These are phyloP conservation scores for Mortierella sp. DNA, from an alignment of 371 early-diverging fungal genomes.

Conservation along the genomic window DNA sequence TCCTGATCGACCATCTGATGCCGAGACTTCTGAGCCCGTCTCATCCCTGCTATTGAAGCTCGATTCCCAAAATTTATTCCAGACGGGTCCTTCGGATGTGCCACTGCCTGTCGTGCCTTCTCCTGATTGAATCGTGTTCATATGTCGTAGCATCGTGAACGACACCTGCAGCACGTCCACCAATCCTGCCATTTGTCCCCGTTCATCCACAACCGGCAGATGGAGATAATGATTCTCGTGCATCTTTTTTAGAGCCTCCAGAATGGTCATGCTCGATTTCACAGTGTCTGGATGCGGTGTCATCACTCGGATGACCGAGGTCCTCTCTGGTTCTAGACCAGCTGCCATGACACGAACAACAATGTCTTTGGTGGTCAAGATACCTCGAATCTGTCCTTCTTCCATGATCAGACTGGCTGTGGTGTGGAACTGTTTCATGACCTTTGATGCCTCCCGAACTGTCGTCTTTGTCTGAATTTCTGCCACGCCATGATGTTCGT, in stretches of 20 bases:
- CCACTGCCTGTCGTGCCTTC: conserved; percentile 22
- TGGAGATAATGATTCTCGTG: conserved; percentile 88
- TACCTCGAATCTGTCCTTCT: conserved; percentile 82
- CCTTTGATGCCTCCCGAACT: conserved; percentile 85
- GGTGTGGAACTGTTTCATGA: conserved; percentile 83
- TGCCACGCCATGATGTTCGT: conserved; percentile 63
- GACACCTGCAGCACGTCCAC: conserved; percentile 93
- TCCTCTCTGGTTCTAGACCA: conserved; percentile 83
- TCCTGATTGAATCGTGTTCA: conserved; percentile 54
- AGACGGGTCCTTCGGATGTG: conserved; percentile 58
- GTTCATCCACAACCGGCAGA: conserved; percentile 84
- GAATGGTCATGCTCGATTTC: conserved; percentile 75
- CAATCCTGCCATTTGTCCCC: conserved; percentile 78
- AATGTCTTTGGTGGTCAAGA: conserved; percentile 92
- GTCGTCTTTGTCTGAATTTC: conserved; percentile 80
- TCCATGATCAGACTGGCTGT: conserved; percentile 89
- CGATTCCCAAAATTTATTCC: conserved; percentile 68
- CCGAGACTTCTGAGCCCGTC: conserved; percentile 64
- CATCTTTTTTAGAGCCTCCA: conserved; percentile 91
- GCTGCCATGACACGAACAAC: conserved; percentile 95
- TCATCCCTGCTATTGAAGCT: conserved; percentile 55
- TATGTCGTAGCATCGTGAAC: conserved; percentile 75
- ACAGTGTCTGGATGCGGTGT: conserved; percentile 94
- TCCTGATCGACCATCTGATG: conserved; percentile 30
- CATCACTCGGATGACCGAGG: conserved; percentile 93